Percentiles rank a stretch among this genome's conserved stretches.
Conservation (phyloP, 257 asterid genomes). For the Asclepias syriaca region DNA sequence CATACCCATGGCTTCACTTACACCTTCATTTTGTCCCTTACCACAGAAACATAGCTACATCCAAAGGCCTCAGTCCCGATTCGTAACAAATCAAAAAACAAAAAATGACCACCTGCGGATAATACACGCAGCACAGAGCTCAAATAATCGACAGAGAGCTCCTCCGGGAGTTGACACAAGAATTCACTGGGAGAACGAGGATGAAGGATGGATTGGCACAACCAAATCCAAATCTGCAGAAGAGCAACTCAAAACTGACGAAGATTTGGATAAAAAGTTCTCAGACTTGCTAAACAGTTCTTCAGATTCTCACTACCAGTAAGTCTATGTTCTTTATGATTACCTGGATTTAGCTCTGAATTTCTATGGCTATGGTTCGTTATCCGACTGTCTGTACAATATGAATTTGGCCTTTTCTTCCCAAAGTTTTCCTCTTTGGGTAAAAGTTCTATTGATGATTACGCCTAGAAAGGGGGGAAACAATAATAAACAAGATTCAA, state of each 20-base stretch:
- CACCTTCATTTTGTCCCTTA: conserved; percentile 40
- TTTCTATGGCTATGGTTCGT: not conserved
- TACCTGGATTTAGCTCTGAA: not conserved
- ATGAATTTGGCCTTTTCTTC: not conserved
- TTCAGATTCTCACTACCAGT: conserved; percentile 87
- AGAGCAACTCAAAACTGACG: conserved; percentile 41
- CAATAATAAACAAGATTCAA: not conserved
- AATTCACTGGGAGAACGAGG: conserved; percentile 86
- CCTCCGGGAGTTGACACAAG: conserved; percentile 82
- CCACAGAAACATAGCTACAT: conserved; percentile 28
- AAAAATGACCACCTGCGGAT: conserved; percentile 12
- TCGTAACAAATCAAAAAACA: conserved; percentile 14
- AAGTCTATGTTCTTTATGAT: conserved; percentile 3
- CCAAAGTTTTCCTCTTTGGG: no score
- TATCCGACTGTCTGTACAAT: not conserved
- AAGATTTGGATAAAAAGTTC: conserved; percentile 49
- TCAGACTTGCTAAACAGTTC: conserved; percentile 73
- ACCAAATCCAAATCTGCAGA: conserved; percentile 27
- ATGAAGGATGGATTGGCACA: conserved; percentile 92
- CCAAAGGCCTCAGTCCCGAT: conserved; percentile 16
- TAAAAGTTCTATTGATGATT: not conserved
- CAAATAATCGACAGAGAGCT: conserved; percentile 35
- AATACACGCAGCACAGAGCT: conserved; percentile 35
- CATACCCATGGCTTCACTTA: conserved; percentile 49
- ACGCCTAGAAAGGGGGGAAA: not conserved